Evolutionary conservation across 768 basidiomycete species (phyloP).

Genomic region (Piloderma croceum): DNA sequence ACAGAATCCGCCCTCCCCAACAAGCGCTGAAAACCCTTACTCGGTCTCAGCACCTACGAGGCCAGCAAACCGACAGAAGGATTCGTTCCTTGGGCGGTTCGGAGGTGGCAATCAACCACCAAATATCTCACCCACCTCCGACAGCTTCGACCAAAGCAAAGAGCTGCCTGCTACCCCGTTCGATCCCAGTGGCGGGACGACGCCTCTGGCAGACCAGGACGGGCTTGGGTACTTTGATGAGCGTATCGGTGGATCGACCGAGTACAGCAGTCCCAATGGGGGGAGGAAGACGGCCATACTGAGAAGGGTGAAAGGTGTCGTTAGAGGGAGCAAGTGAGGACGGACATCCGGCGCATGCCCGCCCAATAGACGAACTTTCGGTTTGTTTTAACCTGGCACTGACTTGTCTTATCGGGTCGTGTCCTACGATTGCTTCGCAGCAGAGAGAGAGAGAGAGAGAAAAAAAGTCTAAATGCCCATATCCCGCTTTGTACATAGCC

Average conservation of each 20-base stretch:
- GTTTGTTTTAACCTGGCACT: no score
- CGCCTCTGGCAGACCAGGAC: conserved; percentile 22
- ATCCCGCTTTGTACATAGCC: no score
- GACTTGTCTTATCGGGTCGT: no score
- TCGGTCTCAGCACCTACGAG: conserved; percentile 27
- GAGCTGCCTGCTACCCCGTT: conserved; percentile 42
- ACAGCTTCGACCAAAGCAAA: conserved; percentile 53
- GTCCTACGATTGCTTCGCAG: no score
- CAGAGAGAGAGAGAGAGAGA: no score
- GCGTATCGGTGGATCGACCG: conserved; percentile 13
- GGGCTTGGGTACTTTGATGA: conserved; percentile 48
- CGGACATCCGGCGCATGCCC: no score
- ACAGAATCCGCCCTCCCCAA: conserved; percentile 40
- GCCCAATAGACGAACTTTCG: no score
- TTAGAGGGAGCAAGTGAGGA: conserved; percentile 49
- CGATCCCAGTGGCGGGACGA: conserved; percentile 19
- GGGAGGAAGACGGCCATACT: conserved; percentile 73
- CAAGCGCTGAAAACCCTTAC: conserved; percentile 28
- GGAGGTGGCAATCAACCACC: conserved; percentile 35
- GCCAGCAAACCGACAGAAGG: conserved; percentile 67
- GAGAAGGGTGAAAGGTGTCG: conserved; percentile 73
- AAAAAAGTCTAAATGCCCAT: no score
- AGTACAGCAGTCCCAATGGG: conserved; percentile 29
- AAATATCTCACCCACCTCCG: conserved; percentile 24
- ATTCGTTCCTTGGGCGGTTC: conserved; percentile 75